Base-by-base conservation (phyloP, 2,329 filamentous ascomycete genomes). In the Gaeumannomyces sp. region DNA sequence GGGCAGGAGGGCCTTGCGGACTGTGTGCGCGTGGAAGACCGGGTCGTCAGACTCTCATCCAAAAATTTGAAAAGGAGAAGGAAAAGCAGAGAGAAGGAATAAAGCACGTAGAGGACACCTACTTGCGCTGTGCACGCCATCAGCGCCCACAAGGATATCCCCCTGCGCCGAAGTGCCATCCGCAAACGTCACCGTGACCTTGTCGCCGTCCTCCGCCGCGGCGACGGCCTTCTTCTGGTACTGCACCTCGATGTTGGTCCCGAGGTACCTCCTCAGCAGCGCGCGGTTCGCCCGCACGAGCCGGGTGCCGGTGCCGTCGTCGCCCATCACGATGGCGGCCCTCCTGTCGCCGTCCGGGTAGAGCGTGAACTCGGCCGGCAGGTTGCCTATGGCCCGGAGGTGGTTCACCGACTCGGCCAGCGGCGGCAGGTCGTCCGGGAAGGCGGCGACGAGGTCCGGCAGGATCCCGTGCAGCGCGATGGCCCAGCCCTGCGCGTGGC, bases 141-240 rank as follows among this genome's bases (percentile, higher is more conserved):
- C 82, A 16, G 77, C 78, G 22, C 79, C 81, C 16, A 83, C 72
- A 1, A 83, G 70, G 3, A 83, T 71, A n/a, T 76, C 74, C 0
- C 81, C 81, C 3, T 71, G 75, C 4, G 73, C 77, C 1, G 71
- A 73, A 2, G 75, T 74, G 8, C 77, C 78, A 66, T 83, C 81
- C 22, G 75, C 72, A 67, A 83, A 83, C 53, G 73, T 67, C 0
- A 78, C 76, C 0, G 74, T 78, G 22, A 81, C 76, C 1, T 66
- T 68, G 2, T 76, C 71, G 0, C 68, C 67, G 28, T 65, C 62
- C 4, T 79, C 75, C 8, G 76, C 72, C 35, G 82, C 72, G 2
- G 68, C 66, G 4, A 68, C 64, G 10, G 76, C 72, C 19, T 66
- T 67, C 67, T 80, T 81, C 25, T 72, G 73, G 72, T 76, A 82